phyloP scores from a whole-genome alignment of 73 alveolate genomes.

The Paraurostyla sp. region DNA sequence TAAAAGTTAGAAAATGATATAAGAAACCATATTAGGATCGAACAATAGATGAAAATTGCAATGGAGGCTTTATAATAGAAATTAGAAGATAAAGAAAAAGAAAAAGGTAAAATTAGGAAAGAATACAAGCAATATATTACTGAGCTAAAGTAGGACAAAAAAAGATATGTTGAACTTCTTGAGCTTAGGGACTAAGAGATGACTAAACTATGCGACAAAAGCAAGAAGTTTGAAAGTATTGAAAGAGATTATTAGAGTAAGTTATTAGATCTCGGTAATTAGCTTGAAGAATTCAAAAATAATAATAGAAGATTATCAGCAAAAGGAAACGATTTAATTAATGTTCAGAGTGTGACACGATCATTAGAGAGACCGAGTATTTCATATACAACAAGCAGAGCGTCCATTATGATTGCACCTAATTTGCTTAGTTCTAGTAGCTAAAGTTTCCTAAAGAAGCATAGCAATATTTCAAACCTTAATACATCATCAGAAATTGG shows the following conservation, averaged over 20 bases:
- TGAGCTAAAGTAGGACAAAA: conserved; percentile 35
- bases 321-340: neutral
- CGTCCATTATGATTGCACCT: neutral
- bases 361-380: conserved; percentile 42
- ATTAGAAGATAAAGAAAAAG: conserved; percentile 43
- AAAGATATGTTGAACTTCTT: conserved; percentile 19
- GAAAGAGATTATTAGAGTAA: conserved; percentile 4
- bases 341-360: neutral
- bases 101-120: conserved; percentile 9
- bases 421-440: neutral
- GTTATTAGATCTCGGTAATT: neutral
- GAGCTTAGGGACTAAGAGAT: conserved; percentile 35
- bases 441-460: conserved; percentile 9
- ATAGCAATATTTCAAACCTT: neutral
- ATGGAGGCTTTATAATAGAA: conserved; percentile 38
- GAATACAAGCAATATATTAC: conserved; percentile 16
- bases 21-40: conserved; percentile 42
- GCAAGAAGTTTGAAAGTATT: neutral
- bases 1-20: conserved; percentile 50
- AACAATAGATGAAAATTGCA: conserved; percentile 51
- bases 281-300: conserved; percentile 11
- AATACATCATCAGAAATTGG: neutral
- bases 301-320: neutral
- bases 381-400: conserved; percentile 15
- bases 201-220: neutral